phyloP scores from a whole-genome alignment of 805 yeast genomes.

The Wickerhamiella kurtzmanii region DNA sequence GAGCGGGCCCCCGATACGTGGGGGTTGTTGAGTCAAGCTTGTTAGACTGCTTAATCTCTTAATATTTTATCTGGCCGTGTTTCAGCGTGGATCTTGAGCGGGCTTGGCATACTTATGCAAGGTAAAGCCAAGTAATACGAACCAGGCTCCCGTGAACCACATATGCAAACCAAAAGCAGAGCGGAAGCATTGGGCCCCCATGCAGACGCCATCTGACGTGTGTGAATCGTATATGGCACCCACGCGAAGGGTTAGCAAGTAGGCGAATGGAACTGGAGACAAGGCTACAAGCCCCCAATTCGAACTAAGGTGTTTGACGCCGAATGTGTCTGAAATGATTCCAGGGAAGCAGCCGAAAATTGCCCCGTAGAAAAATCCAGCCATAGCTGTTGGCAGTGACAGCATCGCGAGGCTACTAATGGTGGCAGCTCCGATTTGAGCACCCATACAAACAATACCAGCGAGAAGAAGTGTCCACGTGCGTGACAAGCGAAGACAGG shows the following conservation, averaged over 20 bases:
- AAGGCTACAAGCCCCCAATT: slow-evolving; percentile 63
- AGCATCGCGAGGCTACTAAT: slow-evolving; percentile 21
- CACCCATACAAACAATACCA: slow-evolving; percentile 31
- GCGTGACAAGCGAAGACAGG: slow-evolving; percentile 31
- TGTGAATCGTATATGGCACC: slow-evolving; percentile 48
- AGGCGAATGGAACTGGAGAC: slow-evolving; percentile 52
- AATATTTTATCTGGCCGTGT: too few relatives aligned
- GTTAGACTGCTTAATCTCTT: too few relatives aligned
- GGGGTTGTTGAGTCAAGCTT: too few relatives aligned
- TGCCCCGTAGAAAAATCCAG: slow-evolving; percentile 63
- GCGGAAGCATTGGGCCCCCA: slow-evolving; percentile 13
- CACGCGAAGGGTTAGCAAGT: slow-evolving; percentile 45
- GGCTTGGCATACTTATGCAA: not conserved
- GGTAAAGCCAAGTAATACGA: slow-evolving; percentile 5
- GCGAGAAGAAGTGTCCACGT: slow-evolving; percentile 45
- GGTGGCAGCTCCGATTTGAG: slow-evolving; percentile 32
- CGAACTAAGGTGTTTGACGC: slow-evolving; percentile 49
- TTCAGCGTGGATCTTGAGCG: too few relatives aligned
- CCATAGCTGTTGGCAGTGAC: slow-evolving; percentile 39
- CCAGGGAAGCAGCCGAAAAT: slow-evolving; percentile 62
- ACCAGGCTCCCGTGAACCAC: slow-evolving; percentile 4
- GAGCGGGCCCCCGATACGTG: too few relatives aligned
- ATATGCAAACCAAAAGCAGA: slow-evolving; percentile 14
- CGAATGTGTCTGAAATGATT: slow-evolving; percentile 62
- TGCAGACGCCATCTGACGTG: slow-evolving; percentile 20